Conservation (phyloP, 2,329 filamentous ascomycete species). For the Neonectria hederae region DNA sequence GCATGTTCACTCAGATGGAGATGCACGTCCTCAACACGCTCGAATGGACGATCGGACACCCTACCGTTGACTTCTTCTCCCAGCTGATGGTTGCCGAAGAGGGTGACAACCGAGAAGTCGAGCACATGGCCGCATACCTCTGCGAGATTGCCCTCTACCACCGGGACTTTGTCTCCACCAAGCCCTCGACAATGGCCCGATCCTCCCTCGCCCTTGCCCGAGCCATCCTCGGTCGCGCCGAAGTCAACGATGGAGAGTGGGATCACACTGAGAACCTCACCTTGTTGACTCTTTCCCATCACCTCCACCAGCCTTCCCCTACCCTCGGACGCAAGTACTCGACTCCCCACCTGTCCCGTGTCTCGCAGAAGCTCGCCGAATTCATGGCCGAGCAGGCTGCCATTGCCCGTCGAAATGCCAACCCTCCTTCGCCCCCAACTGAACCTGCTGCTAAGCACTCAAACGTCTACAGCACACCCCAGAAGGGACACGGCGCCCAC, state of each 20-base stretch:
- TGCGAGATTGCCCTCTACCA: slow-evolving; percentile 96
- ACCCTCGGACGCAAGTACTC: slow-evolving; percentile 70
- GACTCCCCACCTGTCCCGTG: slow-evolving; percentile 61
- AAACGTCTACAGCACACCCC: slow-evolving; percentile 79
- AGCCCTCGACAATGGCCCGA: slow-evolving; percentile 89
- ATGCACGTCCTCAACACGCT: slow-evolving; percentile 99
- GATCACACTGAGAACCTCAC: slow-evolving; percentile 76
- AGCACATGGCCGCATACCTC: slow-evolving; percentile 95
- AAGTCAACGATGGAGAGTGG: slow-evolving; percentile 81
- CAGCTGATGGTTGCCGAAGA: slow-evolving; percentile 87
- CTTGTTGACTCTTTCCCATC: slow-evolving; percentile 66
- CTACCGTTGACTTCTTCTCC: slow-evolving; percentile 93
- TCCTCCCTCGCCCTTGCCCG: slow-evolving; percentile 86
- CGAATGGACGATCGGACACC: slow-evolving; percentile 95
- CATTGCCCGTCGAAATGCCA: slow-evolving; percentile 58
- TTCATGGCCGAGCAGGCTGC: slow-evolving; percentile 69
- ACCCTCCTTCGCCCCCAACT: slow-evolving; percentile 69
- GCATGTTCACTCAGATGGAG: slow-evolving; percentile 99
- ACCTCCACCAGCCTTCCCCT: slow-evolving; percentile 66
- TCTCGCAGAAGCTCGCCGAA: slow-evolving; percentile 64
- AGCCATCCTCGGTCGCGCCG: slow-evolving; percentile 83
- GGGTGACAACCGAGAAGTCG: slow-evolving; percentile 81
- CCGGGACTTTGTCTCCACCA: slow-evolving; percentile 93
- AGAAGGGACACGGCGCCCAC: slow-evolving; percentile 75
- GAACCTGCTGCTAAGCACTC: slow-evolving; percentile 63